Conservation (phyloP, 108 stramenopile species). For the Pseudonitzschia delicatissima region DNA sequence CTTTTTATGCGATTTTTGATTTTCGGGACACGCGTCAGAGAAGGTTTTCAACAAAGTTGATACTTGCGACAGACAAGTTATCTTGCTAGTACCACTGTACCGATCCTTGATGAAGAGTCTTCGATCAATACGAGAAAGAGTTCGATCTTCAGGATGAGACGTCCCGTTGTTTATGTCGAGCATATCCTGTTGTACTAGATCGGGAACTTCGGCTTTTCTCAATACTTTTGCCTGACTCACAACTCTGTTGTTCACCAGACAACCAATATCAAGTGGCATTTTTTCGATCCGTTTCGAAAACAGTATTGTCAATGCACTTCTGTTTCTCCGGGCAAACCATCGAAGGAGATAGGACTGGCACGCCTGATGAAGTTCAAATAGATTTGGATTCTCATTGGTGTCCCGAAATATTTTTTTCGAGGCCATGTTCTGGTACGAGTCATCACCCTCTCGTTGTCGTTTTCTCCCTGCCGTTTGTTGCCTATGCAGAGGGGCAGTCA, state of each 20-base stretch:
- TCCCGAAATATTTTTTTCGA: not conserved
- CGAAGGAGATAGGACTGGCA: slow-evolving; percentile 32
- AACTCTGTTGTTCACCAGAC: not conserved
- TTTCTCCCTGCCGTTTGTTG: not conserved
- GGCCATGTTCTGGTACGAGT: not conserved
- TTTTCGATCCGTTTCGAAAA: slow-evolving; percentile 11
- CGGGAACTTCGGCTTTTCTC: not conserved
- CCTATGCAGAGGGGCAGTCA: not conserved
- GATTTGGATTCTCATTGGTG: not conserved
- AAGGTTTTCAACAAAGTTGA: slow-evolving; percentile 22
- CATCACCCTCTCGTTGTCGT: not conserved
- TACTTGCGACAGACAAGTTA: slow-evolving; percentile 17
- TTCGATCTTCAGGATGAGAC: slow-evolving; percentile 17
- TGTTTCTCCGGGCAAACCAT: slow-evolving; percentile 45
- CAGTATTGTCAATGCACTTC: slow-evolving; percentile 9
- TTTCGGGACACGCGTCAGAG: not conserved
- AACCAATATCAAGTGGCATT: slow-evolving; percentile 11
- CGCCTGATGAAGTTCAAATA: slow-evolving; percentile 14
- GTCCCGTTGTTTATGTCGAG: not conserved
- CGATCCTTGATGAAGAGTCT: slow-evolving; percentile 5
- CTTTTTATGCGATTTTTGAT: not conserved
- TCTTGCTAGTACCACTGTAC: not conserved
- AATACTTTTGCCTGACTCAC: not conserved
- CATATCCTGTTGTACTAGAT: not conserved
- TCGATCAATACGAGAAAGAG: slow-evolving; percentile 35